Evolutionary conservation across 179 eudicot genomes (phyloP).

Genomic region (Beta corolliflora): DNA sequence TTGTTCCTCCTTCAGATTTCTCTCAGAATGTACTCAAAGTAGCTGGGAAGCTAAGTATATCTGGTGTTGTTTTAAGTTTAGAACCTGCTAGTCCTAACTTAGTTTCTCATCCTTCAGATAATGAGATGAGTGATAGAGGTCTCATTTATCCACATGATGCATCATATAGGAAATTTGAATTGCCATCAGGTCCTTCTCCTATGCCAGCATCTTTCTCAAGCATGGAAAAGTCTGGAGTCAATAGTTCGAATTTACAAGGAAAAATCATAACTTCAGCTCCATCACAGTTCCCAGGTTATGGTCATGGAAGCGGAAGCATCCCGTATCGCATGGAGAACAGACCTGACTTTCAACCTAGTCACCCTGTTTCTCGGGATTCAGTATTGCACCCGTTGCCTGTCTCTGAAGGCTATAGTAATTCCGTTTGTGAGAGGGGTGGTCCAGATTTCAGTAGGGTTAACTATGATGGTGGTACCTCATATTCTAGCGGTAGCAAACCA

Average conservation of each 20-base stretch:
- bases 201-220: slow-evolving; percentile 33
- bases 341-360: slow-evolving; percentile 32
- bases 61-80: slow-evolving; percentile 75
- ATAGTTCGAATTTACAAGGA: slow-evolving; percentile 24
- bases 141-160: slow-evolving; percentile 34
- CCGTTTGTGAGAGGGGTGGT: slow-evolving; percentile 7
- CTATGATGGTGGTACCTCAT: slow-evolving; percentile 13
- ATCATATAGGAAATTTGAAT: slow-evolving; percentile 32
- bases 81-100: slow-evolving; percentile 51
- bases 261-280: slow-evolving; percentile 26
- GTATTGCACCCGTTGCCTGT: slow-evolving; percentile 33
- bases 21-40: slow-evolving; percentile 82
- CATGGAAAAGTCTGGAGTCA: slow-evolving; percentile 40
- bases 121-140: slow-evolving; percentile 37
- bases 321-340: slow-evolving; percentile 34
- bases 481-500: slow-evolving; percentile 33
- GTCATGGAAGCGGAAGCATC: slow-evolving; percentile 28
- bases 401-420: slow-evolving; percentile 38
- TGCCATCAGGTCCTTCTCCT: slow-evolving; percentile 46
- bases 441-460: background rate
- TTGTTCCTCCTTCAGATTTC: slow-evolving; percentile 91
- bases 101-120: slow-evolving; percentile 38
- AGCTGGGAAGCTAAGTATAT: slow-evolving; percentile 81
- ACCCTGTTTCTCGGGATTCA: slow-evolving; percentile 30
- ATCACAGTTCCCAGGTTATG: slow-evolving; percentile 29